These are phyloP conservation scores for Multifurca ochricompacta DNA, from an alignment of 768 basidiomycete species.

Conservation along the genomic window DNA sequence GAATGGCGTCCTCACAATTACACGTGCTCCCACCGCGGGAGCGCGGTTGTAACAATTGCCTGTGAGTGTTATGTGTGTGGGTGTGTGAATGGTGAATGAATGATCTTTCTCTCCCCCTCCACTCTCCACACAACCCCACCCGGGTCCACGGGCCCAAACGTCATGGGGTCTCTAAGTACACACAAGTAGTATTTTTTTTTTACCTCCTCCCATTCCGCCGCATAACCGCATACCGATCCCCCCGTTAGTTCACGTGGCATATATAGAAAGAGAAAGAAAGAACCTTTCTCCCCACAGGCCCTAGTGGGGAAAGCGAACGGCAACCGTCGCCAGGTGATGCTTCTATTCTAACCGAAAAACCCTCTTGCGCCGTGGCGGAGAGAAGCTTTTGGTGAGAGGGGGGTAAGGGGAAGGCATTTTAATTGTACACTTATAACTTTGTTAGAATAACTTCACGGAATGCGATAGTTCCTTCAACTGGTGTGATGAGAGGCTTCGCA, in stretches of 20 bases:
- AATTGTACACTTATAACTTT: background rate
- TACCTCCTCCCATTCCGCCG: too few species aligned
- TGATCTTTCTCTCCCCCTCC: too few species aligned
- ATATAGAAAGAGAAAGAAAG: too few species aligned
- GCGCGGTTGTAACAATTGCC: slow-evolving; percentile 5
- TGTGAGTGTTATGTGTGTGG: too few species aligned
- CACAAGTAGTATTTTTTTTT: too few species aligned
- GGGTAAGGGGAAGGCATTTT: too few species aligned
- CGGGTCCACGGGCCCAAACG: background rate
- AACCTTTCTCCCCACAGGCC: background rate
- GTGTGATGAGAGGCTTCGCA: background rate
- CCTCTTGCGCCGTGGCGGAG: slow-evolving; percentile 2
- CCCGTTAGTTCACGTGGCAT: slow-evolving; percentile 5
- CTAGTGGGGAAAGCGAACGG: background rate
- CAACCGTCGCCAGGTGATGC: slow-evolving; percentile 5
- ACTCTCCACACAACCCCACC: too few species aligned
- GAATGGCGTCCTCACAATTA: background rate
- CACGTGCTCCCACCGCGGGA: slow-evolving; percentile 9
- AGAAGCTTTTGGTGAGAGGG: too few species aligned
- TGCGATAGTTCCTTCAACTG: too few species aligned
- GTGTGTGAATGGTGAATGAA: too few species aligned
- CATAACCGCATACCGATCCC: too few species aligned
- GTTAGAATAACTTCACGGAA: background rate
- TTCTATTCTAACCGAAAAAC: slow-evolving; percentile 1
- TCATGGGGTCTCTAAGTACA: slow-evolving; percentile 4